A percentile compares a stretch with the other conserved stretches of the same genome.
Conservation (phyloP, 768 basidiomycete species). For the Suillus decipiens region DNA sequence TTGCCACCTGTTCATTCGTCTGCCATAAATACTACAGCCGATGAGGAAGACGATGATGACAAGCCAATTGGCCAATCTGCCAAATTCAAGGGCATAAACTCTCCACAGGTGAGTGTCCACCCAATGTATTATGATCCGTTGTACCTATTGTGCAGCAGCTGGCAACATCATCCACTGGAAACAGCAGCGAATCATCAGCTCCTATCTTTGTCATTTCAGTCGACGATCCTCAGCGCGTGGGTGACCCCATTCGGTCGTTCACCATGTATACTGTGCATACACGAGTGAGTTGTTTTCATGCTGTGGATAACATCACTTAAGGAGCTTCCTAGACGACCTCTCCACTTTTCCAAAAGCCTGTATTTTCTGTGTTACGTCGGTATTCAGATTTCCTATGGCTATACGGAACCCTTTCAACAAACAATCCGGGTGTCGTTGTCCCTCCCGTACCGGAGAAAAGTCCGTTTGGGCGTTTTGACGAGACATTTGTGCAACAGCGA, state of each 20-base stretch:
- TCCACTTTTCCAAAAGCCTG: conserved; percentile 75
- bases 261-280: conserved; percentile 98
- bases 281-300: conserved; percentile 46
- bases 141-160: conserved; percentile 17
- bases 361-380: conserved; percentile 93
- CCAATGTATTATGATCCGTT: not conserved
- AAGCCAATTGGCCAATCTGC: conserved; percentile 59
- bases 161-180: conserved; percentile 18
- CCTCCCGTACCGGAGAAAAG: conserved; percentile 97
- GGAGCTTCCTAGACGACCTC: conserved; percentile 70
- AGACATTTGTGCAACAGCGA: conserved; percentile 87
- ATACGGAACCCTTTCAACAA: conserved; percentile 81
- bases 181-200: conserved; percentile 48
- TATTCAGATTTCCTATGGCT: conserved; percentile 99
- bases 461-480: conserved; percentile 89
- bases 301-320: not conserved
- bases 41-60: conserved; percentile 70
- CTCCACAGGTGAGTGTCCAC: conserved; percentile 22
- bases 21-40: conserved; percentile 23
- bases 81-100: conserved; percentile 31
- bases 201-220: conserved; percentile 86
- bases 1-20: conserved; percentile 18
- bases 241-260: conserved; percentile 92
- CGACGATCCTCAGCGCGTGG: conserved; percentile 96
- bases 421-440: conserved; percentile 97